Base-by-base conservation (phyloP, 1,284 basidiomycete genomes). In the Sphagnurus paluster region DNA sequence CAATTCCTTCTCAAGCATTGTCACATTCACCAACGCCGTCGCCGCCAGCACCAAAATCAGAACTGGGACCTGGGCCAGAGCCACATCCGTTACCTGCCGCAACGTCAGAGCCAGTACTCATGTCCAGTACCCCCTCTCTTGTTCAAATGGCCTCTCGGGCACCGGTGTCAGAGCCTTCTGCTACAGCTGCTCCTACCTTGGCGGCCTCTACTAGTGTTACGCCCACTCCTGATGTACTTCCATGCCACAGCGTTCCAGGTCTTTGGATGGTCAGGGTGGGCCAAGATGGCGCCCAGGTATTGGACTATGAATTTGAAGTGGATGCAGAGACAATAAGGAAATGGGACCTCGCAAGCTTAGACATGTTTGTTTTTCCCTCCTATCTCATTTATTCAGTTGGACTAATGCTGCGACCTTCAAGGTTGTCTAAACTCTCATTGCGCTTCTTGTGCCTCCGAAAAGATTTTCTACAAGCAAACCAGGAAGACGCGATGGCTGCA, bases 251-350 rank as follows among this genome's bases (percentile, higher is more conserved):
- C 36, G 64, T 74, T 13, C 72, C 74, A 8, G 69, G 69, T 2
- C 39, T 74, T 0, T 76, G 72, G 72, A 56, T 64, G n/a, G 61
- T 60, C n/a, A 62, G 60, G 39, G 49, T 56, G 0, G 73, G 74
- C 2, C 55, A 58, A 13, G 29, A 50, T 2, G 39, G 48, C 4
- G 33, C 67, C 3, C 55, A 57, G 34, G 59, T 72, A 7, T 21
- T 65, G 17, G 58, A 60, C 19, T 49, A 62, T 34, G 49, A 54
- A 6, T 71, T 76, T 53, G 52, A 61, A 14, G 62, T 75, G 32
- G 66, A 69, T 26, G 33, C 34, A 9, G 49, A 55, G 26, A 52
- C 59, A 10, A 68, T 67, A 17, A 45, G 46, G n/a, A 61, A 55
- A 42, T 68, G 63, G 63, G 53, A 56, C 42, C 28, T 69, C 29